Conservation (phyloP, 2,329 filamentous ascomycete genomes). For the Paraconiothyrium brasiliense region DNA sequence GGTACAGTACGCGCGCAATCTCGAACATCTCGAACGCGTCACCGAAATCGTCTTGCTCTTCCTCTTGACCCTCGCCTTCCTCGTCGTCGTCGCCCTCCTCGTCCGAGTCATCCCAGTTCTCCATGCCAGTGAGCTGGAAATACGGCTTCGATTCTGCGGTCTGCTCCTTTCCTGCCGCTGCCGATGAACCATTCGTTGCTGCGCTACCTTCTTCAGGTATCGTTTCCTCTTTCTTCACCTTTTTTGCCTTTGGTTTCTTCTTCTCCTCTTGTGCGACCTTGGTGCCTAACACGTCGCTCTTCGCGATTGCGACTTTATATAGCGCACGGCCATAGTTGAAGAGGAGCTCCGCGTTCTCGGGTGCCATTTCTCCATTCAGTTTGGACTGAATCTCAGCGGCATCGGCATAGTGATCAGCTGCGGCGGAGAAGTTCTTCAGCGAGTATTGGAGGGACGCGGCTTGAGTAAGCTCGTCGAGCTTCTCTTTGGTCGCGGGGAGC, state of each 20-base stretch:
- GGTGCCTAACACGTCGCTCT: conserved; percentile 92
- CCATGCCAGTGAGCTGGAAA: conserved; percentile 93
- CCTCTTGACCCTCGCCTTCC: conserved; percentile 56
- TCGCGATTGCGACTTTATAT: conserved; percentile 92
- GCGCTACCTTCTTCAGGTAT: conserved; percentile 44
- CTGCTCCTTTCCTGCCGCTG: conserved; percentile 57
- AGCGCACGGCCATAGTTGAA: conserved; percentile 94
- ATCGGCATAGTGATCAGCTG: conserved; percentile 86
- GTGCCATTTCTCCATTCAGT: conserved; percentile 89
- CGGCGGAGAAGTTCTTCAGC: conserved; percentile 86
- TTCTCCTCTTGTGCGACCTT: conserved; percentile 71
- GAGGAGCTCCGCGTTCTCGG: conserved; percentile 90
- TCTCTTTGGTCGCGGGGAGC: conserved; percentile 62
- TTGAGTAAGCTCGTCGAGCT: conserved; percentile 79
- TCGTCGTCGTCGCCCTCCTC: conserved; percentile 72
- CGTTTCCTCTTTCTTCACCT: conserved; percentile 53
- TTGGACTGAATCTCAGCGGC: conserved; percentile 90
- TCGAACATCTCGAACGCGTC: conserved; percentile 72
- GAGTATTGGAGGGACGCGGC: conserved; percentile 86
- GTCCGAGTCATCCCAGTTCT: conserved; percentile 83
- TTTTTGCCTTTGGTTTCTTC: conserved; percentile 61
- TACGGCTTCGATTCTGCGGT: conserved; percentile 73
- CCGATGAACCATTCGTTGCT: conserved; percentile 43
- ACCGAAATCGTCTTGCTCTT: conserved; percentile 69
- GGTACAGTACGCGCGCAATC: conserved; percentile 67